Evolutionary conservation across 2,329 filamentous ascomycete genomes (phyloP), one percentile per base, ranked within the genome.

Genomic region (Claviceps pazoutovae): DNA sequence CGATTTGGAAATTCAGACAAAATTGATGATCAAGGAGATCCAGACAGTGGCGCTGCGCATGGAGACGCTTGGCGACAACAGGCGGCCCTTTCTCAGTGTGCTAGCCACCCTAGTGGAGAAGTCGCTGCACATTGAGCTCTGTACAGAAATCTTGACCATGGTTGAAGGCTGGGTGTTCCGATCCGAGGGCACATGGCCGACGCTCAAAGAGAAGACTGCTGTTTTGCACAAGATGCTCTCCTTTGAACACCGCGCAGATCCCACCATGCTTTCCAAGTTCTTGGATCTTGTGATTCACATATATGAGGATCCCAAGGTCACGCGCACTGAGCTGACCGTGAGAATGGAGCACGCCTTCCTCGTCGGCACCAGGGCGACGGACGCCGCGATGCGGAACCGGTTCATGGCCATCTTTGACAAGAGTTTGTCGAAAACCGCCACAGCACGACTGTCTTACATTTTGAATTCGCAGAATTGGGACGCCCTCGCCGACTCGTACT

Each of bases 171-270:
- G 94, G 94, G 87, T 98, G 5, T 98, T 99, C 73, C 81, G 88
- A 57, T 93, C 88, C 0, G 90, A 88, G 53, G 93, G 95, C 56
- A 93, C 89, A 2, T 96, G 93, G 77, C 93, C 93, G 0, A 98
- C 93, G 0, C 76, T 98, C 1, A 99, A 99, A 67, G 94, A 98
- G 69, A 98, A 98, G 73, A 97, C 91, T 0, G 94, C 94, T 1
- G 93, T 99, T 1, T 72, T 99, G n/a, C 90, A 95, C 61, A 99
- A 98, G 71, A 99, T 99, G 93, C 73, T 97, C 16, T 83, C 90
- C 0, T 98, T 98, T 59, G 93, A 99, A 68, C 82, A 87, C 53
- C 80, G 93, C 41, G 71, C 78, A 30, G 91, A 97, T 63, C 80
- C 83, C 36, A 88, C 84, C 0, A 83, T 98, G 71, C 75, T 98